These are phyloP conservation scores for Cornus suecica DNA, from an alignment of 148 eudicot genomes.

Conservation along the genomic window DNA sequence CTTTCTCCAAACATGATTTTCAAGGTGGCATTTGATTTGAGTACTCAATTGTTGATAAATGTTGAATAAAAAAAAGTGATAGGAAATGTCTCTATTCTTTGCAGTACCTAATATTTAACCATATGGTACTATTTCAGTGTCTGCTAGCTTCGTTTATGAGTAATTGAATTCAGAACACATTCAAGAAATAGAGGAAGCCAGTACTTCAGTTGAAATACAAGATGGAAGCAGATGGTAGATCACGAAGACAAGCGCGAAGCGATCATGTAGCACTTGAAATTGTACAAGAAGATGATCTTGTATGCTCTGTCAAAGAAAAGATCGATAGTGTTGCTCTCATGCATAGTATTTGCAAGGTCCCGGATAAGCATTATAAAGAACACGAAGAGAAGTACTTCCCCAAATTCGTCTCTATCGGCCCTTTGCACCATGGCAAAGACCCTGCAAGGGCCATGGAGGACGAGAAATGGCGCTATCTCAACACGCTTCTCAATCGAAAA, in stretches of 20 bases:
- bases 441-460: conserved; percentile 31
- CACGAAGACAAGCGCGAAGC: not conserved
- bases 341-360: conserved; percentile 32
- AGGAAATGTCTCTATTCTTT: too few relatives aligned
- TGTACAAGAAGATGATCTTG: conserved; percentile 22
- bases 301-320: conserved; percentile 26
- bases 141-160: not conserved
- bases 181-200: not conserved
- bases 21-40: too few relatives aligned
- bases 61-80: too few relatives aligned
- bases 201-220: not conserved
- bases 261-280: conserved; percentile 34
- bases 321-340: conserved; percentile 30
- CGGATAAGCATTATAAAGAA: conserved; percentile 15
- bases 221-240: conserved; percentile 18
- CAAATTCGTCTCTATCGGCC: conserved; percentile 51
- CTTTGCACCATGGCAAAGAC: conserved; percentile 38
- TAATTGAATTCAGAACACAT: not conserved
- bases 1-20: too few relatives aligned
- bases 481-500: conserved; percentile 35
- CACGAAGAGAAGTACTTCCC: conserved; percentile 30
- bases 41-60: too few relatives aligned
- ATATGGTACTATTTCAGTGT: not conserved
- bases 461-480: conserved; percentile 55
- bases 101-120: not conserved